Conservation (phyloP, 768 basidiomycete species). For the Galerina marginata region DNA sequence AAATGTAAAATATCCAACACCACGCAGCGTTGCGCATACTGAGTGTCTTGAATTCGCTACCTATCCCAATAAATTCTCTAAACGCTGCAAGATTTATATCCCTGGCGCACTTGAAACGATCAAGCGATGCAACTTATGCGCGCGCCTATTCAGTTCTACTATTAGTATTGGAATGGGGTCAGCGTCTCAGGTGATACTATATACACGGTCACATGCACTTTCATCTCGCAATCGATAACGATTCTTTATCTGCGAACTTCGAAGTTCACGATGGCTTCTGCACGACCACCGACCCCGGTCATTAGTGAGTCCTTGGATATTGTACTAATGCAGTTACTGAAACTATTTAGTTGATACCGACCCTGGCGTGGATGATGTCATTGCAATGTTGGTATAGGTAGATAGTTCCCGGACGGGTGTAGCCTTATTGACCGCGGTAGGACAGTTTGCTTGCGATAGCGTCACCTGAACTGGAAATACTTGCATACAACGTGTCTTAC, state of each 20-base stretch:
- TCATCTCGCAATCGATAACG: neutral
- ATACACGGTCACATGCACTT: no score
- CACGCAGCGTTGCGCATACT: no score
- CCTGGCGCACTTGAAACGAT: no score
- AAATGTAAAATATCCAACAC: no score
- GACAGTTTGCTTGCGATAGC: conserved; percentile 75
- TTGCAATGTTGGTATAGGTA: conserved; percentile 66
- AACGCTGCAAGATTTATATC: no score
- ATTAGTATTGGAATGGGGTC: no score
- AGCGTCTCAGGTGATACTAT: no score
- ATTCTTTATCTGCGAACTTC: neutral
- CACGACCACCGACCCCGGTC: conserved; percentile 78
- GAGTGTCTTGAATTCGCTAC: no score
- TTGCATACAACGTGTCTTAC: conserved; percentile 78
- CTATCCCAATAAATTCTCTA: no score
- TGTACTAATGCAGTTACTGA: neutral
- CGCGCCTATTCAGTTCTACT: no score
- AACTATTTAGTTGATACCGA: conserved; percentile 74
- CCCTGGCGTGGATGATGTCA: conserved; percentile 82
- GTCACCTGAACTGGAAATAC: conserved; percentile 82
- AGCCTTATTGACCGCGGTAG: neutral
- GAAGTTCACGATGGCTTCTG: conserved; percentile 37
- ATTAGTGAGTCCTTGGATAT: conserved; percentile 58
- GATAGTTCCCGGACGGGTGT: neutral
- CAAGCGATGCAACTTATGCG: no score